Base-by-base conservation (phyloP, 495 filamentous ascomycete genomes). In the Viridothelium virens region DNA sequence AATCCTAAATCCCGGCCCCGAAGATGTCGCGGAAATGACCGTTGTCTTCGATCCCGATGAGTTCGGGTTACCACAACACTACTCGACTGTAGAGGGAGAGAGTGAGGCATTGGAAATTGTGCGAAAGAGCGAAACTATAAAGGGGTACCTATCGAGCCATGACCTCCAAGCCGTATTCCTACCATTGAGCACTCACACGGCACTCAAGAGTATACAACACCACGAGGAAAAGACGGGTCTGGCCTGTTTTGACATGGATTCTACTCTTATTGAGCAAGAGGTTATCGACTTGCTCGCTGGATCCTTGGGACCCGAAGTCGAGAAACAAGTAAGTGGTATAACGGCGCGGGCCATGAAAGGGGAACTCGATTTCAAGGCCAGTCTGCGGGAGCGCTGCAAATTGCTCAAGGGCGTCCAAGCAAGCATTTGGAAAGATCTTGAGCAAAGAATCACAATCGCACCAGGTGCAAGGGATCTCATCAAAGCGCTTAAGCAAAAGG, bases 171-270 rank as follows among this genome's bases (percentile, higher is more conserved):
- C 91, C 10, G 84, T 88, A 10, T 78, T 95, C 62, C 87, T 91
- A 74, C 70, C 72, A 56, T 88, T 92, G 67, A 83, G 80, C 38
- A 79, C 90, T n/a, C 91, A 86, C 79, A 83, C 88, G 50, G 82
- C 85, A 33, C 83, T 92, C 73, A 89, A 91, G 53, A 33, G 53
- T 7, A 18, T 36, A 59, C 53, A 33, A 36, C 53, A 33, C 25
- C 11, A 10, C 10, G 18, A 31, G 7, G 53, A 36, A 73, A 46
- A 14, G 2, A 65, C 67, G 16, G 86, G 90, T 2, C 79, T 98
- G 4, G 92, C 90, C 2, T 86, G 96, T 36, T 98, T 98, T 70
- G 94, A 98, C 73, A 98, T 98, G 94, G 94, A 98, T 76, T 91
- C 88, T 67, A 98, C 94, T 0, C 81, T 98, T 65, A 97, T 98